phyloP scores from a whole-genome alignment of 225 moss, liverwort and hornwort species.

The Marchantia polymorpha region DNA sequence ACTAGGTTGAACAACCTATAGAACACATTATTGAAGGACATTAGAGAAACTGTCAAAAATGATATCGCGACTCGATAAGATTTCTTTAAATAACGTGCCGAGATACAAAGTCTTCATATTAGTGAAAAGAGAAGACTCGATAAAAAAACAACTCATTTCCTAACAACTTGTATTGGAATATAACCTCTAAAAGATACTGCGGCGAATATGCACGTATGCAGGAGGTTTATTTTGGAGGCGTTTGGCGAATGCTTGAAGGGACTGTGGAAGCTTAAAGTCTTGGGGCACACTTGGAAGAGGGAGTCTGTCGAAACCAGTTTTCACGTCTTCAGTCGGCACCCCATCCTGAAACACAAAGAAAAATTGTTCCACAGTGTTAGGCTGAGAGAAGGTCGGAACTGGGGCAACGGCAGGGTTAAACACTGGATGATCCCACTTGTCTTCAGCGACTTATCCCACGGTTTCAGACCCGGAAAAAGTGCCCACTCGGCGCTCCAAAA shows the following conservation, averaged over 20 bases:
- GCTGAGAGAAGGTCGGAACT: neutral
- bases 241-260: conserved; percentile 50
- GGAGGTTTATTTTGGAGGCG: conserved; percentile 50
- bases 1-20: neutral
- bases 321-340: conserved; percentile 47
- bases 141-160: neutral
- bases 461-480: too few relatives aligned
- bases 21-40: neutral
- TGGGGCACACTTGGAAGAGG: conserved; percentile 59
- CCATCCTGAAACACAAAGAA: conserved; percentile 33
- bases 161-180: neutral
- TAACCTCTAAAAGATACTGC: conserved; percentile 53
- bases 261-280: conserved; percentile 61
- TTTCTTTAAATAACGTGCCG: too few relatives aligned
- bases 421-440: too few relatives aligned
- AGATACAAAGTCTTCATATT: too few relatives aligned
- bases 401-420: too few relatives aligned
- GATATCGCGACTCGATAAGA: too few relatives aligned
- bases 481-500: too few relatives aligned
- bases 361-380: neutral
- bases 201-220: conserved; percentile 61
- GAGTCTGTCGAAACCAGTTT: conserved; percentile 48
- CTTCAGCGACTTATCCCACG: too few relatives aligned
- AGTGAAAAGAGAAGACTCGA: too few relatives aligned
- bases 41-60: too few relatives aligned